Conservation (phyloP, 192 early-diverging fungal species). For the Coemansia sp. region DNA sequence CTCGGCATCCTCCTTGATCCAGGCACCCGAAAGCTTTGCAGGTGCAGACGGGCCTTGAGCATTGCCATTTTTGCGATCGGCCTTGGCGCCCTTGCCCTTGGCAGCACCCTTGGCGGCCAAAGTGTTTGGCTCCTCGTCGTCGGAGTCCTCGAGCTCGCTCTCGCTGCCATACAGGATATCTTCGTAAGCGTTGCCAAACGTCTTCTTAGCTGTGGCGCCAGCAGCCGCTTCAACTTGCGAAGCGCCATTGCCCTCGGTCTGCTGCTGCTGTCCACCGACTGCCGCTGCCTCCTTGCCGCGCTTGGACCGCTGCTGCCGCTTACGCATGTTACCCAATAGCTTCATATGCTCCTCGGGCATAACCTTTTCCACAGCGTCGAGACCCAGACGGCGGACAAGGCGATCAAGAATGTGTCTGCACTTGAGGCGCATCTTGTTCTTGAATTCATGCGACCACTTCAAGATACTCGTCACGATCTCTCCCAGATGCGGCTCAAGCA, state of each 20-base stretch:
- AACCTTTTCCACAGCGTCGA: constrained; percentile 75
- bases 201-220: constrained; percentile 55
- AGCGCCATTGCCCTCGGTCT: constrained; percentile 52
- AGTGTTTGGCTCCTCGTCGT: constrained; percentile 57
- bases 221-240: constrained; percentile 52
- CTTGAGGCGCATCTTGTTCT: constrained; percentile 87
- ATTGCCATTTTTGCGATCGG: constrained; percentile 32
- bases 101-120: constrained; percentile 34
- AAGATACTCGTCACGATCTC: constrained; percentile 76
- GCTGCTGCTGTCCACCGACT: constrained; percentile 28
- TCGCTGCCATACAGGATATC: constrained; percentile 92
- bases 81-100: constrained; percentile 25
- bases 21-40: constrained; percentile 28
- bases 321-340: constrained; percentile 90
- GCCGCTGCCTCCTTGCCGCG: constrained; percentile 55
- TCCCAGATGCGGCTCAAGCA: constrained; percentile 71
- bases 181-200: constrained; percentile 78
- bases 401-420: constrained; percentile 93
- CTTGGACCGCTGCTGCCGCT: constrained; percentile 85
- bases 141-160: constrained; percentile 84
- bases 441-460: constrained; percentile 84
- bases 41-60: constrained; percentile 11
- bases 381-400: constrained; percentile 78
- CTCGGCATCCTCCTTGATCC: constrained; percentile 73
- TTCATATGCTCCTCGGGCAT: constrained; percentile 89